Conservation (phyloP, 768 basidiomycete genomes). For the Auriscalpium orientale region DNA sequence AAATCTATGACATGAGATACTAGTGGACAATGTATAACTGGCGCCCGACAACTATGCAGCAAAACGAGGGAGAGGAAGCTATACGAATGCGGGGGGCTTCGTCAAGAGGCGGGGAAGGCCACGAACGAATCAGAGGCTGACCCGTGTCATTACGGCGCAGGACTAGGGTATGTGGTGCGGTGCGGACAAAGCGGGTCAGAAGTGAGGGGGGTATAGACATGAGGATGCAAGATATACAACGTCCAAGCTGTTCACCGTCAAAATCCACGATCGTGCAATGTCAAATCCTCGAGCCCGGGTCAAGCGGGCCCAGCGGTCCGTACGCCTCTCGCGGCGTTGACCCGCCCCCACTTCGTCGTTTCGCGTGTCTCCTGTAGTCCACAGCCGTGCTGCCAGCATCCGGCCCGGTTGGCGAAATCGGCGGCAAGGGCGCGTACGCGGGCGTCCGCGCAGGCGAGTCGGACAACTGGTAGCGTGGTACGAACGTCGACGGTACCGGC, state of each 20-base stretch:
- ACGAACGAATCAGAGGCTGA: not conserved
- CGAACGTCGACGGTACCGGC: conserved; percentile 27
- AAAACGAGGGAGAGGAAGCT: not conserved
- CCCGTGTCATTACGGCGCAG: conserved; percentile 4
- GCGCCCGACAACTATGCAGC: conserved; percentile 2
- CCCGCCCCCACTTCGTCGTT: conserved; percentile 32
- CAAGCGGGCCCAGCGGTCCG: conserved; percentile 41
- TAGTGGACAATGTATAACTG: conserved; percentile 10
- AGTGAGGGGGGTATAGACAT: conserved; percentile 11
- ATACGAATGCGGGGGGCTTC: no score
- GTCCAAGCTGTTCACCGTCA: conserved; percentile 2
- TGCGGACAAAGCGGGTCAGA: conserved; percentile 5
- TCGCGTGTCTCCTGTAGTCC: conserved; percentile 32
- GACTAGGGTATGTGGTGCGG: conserved; percentile 3
- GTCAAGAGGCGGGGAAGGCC: no score
- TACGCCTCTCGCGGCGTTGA: conserved; percentile 28
- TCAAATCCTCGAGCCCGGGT: conserved; percentile 24
- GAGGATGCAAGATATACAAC: conserved; percentile 8
- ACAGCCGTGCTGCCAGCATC: conserved; percentile 25
- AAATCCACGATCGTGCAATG: conserved; percentile 8
- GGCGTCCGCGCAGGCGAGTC: conserved; percentile 29
- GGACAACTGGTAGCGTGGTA: conserved; percentile 55
- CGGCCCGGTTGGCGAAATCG: conserved; percentile 23
- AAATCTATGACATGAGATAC: conserved; percentile 10
- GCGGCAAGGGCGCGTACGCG: conserved; percentile 8